Evolutionary conservation across 1,139 yeast genomes (phyloP).

Genomic region (Zygosaccharomyces sapae): DNA sequence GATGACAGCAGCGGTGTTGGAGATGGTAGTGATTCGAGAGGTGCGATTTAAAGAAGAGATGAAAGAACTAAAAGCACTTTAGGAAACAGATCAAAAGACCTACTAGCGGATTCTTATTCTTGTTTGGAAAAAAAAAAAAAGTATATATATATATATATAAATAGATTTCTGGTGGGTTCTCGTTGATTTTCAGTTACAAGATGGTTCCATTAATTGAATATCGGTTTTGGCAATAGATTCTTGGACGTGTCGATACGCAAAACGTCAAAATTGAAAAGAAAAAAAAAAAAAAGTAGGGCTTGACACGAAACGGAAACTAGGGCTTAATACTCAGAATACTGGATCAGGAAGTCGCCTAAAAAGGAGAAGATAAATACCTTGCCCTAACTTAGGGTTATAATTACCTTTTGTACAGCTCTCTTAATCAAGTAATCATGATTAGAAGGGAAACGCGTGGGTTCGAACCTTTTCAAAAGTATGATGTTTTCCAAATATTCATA

Average conservation of each 20-base stretch:
- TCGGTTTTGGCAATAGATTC: slow-evolving; percentile 3
- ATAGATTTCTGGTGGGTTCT: not conserved
- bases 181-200: not conserved
- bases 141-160: too few relatives aligned
- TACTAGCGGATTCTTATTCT: not conserved
- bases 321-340: not conserved
- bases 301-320: not conserved
- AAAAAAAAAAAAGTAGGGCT: too few relatives aligned
- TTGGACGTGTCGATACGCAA: slow-evolving; percentile 3
- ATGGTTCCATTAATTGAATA: not conserved
- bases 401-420: not conserved
- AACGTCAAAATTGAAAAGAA: not conserved
- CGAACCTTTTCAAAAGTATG: too few relatives aligned
- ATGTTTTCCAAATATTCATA: too few relatives aligned
- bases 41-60: too few relatives aligned
- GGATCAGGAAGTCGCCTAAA: not conserved
- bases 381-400: slow-evolving; percentile 1
- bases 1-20: not conserved
- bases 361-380: not conserved
- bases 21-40: not conserved
- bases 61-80: not conserved
- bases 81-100: not conserved
- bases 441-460: not conserved
- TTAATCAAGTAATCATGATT: not conserved
- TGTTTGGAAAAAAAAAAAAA: not conserved